Percentiles rank a stretch among this genome's conserved stretches.
phyloP scores from a whole-genome alignment of 2,329 filamentous ascomycete species.

The Tolypocladium tropicale region DNA sequence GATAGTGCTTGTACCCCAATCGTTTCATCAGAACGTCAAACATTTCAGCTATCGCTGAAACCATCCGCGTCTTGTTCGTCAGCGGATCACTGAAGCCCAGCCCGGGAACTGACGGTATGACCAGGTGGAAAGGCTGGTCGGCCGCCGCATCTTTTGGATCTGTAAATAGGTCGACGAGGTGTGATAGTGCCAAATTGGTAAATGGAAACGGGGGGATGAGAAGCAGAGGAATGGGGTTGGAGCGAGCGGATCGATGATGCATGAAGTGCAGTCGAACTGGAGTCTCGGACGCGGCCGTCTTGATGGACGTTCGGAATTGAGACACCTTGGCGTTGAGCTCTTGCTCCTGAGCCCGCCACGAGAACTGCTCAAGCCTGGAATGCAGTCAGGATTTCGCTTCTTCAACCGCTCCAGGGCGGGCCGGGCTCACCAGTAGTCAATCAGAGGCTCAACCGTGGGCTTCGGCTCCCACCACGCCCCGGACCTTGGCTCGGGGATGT shows the following conservation, averaged over 20 bases:
- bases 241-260: conserved; percentile 43
- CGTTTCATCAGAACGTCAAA: conserved; percentile 50
- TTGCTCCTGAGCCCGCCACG: conserved; percentile 51
- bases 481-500: conserved; percentile 35
- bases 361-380: conserved; percentile 53
- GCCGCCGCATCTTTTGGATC: conserved; percentile 35
- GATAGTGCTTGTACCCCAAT: conserved; percentile 47
- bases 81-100: conserved; percentile 58
- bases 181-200: conserved; percentile 48
- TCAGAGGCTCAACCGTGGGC: conserved; percentile 48
- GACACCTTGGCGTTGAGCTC: conserved; percentile 48
- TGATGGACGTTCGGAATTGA: conserved; percentile 51
- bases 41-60: conserved; percentile 42
- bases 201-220: conserved; percentile 57
- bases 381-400: not conserved
- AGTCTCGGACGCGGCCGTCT: conserved; percentile 25
- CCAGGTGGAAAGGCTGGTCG: conserved; percentile 51
- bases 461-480: conserved; percentile 51
- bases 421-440: conserved; percentile 49
- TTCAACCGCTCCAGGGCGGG: not conserved
- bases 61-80: conserved; percentile 34
- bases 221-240: conserved; percentile 50
- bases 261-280: conserved; percentile 53
- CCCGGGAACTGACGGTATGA: conserved; percentile 55
- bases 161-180: conserved; percentile 43